phyloP scores from a whole-genome alignment of 805 yeast genomes.

The Suhomyces prunicola region DNA sequence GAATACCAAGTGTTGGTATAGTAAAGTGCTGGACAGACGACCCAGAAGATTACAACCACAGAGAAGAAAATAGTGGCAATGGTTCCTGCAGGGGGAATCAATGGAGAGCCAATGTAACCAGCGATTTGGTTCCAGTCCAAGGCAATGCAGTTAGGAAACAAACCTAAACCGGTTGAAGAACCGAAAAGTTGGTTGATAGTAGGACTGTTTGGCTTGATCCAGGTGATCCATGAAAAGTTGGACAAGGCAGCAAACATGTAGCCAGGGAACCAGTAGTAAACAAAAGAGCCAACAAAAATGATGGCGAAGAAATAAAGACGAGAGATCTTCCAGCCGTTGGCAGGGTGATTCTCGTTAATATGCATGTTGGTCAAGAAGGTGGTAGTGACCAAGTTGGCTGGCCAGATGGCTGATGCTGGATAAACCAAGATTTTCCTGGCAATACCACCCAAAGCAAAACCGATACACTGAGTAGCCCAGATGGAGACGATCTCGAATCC shows the following conservation, averaged over 20 bases:
- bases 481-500: constrained; percentile 55
- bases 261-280: constrained; percentile 50
- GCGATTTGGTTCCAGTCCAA: constrained; percentile 69
- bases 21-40: constrained; percentile 51
- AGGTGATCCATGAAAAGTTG: constrained; percentile 59
- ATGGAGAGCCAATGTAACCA: constrained; percentile 56
- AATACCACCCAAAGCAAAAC: constrained; percentile 67
- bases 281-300: constrained; percentile 13
- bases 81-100: constrained; percentile 59
- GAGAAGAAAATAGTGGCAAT: constrained; percentile 42
- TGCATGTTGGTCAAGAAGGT: constrained; percentile 54
- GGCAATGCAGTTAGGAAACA: constrained; percentile 52
- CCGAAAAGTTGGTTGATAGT: constrained; percentile 68
- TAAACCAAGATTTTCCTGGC: constrained; percentile 56
- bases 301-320: constrained; percentile 17
- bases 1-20: constrained; percentile 58
- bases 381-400: constrained; percentile 56
- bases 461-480: constrained; percentile 59
- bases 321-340: constrained; percentile 61
- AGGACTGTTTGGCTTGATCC: constrained; percentile 62
- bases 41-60: constrained; percentile 43
- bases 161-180: constrained; percentile 55
- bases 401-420: constrained; percentile 72
- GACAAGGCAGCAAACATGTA: constrained; percentile 58
- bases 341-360: constrained; percentile 48